These are phyloP conservation scores for Gloeostereum incarnatum DNA, from an alignment of 768 basidiomycete genomes.

Conservation along the genomic window DNA sequence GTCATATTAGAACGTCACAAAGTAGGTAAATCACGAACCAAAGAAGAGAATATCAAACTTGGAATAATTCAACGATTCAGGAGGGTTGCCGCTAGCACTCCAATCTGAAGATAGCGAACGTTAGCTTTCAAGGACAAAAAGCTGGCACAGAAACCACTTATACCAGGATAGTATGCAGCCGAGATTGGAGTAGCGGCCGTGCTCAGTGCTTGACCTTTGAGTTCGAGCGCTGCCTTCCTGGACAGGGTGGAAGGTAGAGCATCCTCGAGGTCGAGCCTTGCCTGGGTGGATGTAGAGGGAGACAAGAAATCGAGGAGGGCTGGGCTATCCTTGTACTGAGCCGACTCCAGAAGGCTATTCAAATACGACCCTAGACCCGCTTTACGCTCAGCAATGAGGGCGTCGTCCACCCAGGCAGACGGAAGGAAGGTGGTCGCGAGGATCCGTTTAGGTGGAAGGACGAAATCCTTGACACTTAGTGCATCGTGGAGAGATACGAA, in stretches of 20 bases:
- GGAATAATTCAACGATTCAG: constrained; percentile 51
- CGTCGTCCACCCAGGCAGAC: constrained; percentile 43
- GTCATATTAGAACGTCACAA: constrained; percentile 4
- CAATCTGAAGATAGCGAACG: constrained; percentile 25
- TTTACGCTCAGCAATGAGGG: constrained; percentile 43
- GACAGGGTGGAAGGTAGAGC: constrained; percentile 37
- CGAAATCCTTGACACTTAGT: constrained; percentile 24
- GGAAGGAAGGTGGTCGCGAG: constrained; percentile 39
- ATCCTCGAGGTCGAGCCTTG: constrained; percentile 31
- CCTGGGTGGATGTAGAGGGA: constrained; percentile 11
- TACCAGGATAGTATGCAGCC: constrained; percentile 34
- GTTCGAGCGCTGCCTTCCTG: constrained; percentile 21
- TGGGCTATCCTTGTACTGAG: constrained; percentile 23
- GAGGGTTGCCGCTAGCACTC: constrained; percentile 35
- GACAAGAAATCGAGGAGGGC: constrained; percentile 29
- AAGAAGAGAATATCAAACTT: constrained; percentile 64
- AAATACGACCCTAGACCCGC: constrained; percentile 34
- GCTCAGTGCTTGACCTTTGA: constrained; percentile 4
- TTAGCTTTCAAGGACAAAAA: constrained; percentile 32
- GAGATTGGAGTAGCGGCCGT: constrained; percentile 21
- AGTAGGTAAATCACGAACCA: constrained; percentile 23
- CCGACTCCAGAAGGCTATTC: constrained; percentile 23
- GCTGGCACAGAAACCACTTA: neutral
- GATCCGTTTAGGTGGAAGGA: constrained; percentile 42
- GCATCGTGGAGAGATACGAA: constrained; percentile 29